phyloP scores from a whole-genome alignment of 2,329 filamentous ascomycete species.

The Diplodia corticola region DNA sequence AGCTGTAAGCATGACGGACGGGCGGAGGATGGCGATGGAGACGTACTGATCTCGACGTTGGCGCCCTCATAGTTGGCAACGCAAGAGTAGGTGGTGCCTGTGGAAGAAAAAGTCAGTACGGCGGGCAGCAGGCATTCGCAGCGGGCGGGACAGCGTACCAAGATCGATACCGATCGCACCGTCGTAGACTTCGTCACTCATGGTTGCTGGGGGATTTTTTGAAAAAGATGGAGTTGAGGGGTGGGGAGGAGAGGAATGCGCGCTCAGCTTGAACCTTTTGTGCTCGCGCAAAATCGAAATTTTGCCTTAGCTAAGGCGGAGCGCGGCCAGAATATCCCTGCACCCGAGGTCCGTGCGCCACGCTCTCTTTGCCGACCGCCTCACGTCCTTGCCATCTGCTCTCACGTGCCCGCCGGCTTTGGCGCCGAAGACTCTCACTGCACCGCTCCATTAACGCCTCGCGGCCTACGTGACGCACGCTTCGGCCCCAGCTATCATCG shows the following conservation, averaged over 20 bases:
- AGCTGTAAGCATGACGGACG: slow-evolving; percentile 21
- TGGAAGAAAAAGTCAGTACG: slow-evolving; percentile 34
- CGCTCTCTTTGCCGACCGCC: slow-evolving; percentile 7
- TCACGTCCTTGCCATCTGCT: not conserved
- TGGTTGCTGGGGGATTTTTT: slow-evolving; percentile 53
- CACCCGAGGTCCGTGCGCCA: slow-evolving; percentile 1
- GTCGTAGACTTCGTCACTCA: slow-evolving; percentile 98
- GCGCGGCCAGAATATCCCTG: slow-evolving; percentile 15
- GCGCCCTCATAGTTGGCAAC: slow-evolving; percentile 99
- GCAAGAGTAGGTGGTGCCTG: slow-evolving; percentile 99
- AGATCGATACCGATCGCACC: slow-evolving; percentile 99
- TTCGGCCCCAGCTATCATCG: not conserved
- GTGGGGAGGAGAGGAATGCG: slow-evolving; percentile 28
- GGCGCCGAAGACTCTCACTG: not conserved
- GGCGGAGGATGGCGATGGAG: slow-evolving; percentile 20
- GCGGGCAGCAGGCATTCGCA: not conserved
- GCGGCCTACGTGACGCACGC: not conserved
- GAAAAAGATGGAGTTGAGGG: slow-evolving; percentile 29
- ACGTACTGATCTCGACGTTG: slow-evolving; percentile 97
- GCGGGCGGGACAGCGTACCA: slow-evolving; percentile 61
- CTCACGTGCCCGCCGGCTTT: slow-evolving; percentile 14
- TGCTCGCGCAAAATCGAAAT: slow-evolving; percentile 21
- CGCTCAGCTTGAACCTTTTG: slow-evolving; percentile 22
- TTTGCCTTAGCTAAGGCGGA: slow-evolving; percentile 21
- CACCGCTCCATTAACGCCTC: not conserved